phyloP scores from a whole-genome alignment of 495 filamentous ascomycete genomes.

The Daldinia bambusicola region DNA sequence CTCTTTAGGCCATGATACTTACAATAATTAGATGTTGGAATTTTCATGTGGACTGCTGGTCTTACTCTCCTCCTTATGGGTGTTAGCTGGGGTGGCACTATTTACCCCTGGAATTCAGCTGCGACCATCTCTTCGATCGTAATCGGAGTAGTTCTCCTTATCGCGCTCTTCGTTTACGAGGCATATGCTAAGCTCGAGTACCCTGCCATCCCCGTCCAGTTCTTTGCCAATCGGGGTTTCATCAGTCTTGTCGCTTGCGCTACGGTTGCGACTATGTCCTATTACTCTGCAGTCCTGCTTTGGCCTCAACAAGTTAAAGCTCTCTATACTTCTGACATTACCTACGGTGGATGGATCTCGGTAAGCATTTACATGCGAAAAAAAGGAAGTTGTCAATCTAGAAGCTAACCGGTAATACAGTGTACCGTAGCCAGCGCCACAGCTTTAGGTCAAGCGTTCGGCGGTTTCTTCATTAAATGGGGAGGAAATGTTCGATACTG shows the following conservation, averaged over 20 bases:
- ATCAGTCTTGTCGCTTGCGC: slow-evolving; percentile 54
- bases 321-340: slow-evolving; percentile 43
- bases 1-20: not conserved
- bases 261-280: slow-evolving; percentile 50
- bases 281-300: slow-evolving; percentile 47
- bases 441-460: slow-evolving; percentile 40
- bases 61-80: slow-evolving; percentile 60
- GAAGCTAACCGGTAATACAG: slow-evolving; percentile 22
- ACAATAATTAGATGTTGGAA: slow-evolving; percentile 44
- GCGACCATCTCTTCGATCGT: slow-evolving; percentile 59
- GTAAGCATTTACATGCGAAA: slow-evolving; percentile 20
- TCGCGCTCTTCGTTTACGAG: slow-evolving; percentile 56
- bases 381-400: not conserved
- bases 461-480: slow-evolving; percentile 40
- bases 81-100: slow-evolving; percentile 61
- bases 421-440: slow-evolving; percentile 45
- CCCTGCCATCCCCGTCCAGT: slow-evolving; percentile 53
- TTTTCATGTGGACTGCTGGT: slow-evolving; percentile 54
- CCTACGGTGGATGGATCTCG: slow-evolving; percentile 46
- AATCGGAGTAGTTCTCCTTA: slow-evolving; percentile 54
- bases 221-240: slow-evolving; percentile 59
- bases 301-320: slow-evolving; percentile 46
- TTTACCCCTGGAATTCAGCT: slow-evolving; percentile 61
- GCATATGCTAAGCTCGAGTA: slow-evolving; percentile 51
- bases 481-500: slow-evolving; percentile 47